Base-by-base conservation (phyloP, 1,284 basidiomycete genomes). In the Ganoderma resinaceum region DNA sequence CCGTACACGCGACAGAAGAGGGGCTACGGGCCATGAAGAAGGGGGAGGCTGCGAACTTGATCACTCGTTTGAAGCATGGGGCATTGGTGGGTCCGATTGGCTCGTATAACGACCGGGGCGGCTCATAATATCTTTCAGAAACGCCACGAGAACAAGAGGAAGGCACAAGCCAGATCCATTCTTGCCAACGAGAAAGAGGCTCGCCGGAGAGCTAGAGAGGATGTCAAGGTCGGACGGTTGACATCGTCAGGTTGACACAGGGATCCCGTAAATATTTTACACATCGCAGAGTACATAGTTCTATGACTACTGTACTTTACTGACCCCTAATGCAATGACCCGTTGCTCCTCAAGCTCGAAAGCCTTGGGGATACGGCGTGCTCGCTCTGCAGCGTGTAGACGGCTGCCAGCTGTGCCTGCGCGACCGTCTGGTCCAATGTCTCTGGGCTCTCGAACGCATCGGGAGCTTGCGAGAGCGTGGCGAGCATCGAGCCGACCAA, bases 401-500 rank as follows among this genome's bases (percentile, higher is more conserved):
- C 76, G 1, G 93, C 92, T 16, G 92, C 91, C 67, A 81, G 78
- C 75, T 94, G 93, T 5, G 91, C 89, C 38, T 80, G 76, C 23
- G 77, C 76, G 5, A 94, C 80, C 2, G 83, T 76, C 18, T 75
- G 73, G 1, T 82, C 80, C 66, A 93, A 73, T 4, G 78, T 73
- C 12, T 73, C 69, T 18, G 85, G 85, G 67, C 82, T 78, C n/a
- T 81, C 78, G 69, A 92, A 88, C 11, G 81, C 76, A 12, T 72
- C 72, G 18, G 82, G 84, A 57, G 84, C 77, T 29, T 82, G 78
- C 5, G 85, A 79, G 16, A 94, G 77, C 29, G 81, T 79, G 0
- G 92, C 89, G 23, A 94, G 79, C 26, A 96, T 76, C 0, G 91
- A 87, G 9, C 95, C 95, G 3, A 94, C 95, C 26, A 97, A 87